Conservation (phyloP, 2,329 filamentous ascomycete genomes). For the Penicillium hordei region DNA sequence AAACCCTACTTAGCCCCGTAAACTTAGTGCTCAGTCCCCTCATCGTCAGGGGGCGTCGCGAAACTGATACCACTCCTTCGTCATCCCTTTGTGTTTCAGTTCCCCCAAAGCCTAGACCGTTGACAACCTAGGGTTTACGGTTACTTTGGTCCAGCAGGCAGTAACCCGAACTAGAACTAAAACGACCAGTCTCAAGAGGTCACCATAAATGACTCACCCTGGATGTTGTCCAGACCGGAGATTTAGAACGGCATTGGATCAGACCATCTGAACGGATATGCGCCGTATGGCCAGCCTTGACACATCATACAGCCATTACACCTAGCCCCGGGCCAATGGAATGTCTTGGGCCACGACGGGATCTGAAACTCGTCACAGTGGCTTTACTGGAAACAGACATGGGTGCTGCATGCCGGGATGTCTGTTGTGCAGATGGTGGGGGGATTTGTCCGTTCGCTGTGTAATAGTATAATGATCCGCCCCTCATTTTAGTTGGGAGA, state of each 20-base stretch:
- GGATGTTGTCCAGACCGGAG: not conserved
- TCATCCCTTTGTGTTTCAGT: slow-evolving; percentile 2
- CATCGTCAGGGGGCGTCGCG: not conserved
- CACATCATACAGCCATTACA: slow-evolving; percentile 4
- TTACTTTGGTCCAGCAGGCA: not conserved
- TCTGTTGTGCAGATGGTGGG: slow-evolving; percentile 12
- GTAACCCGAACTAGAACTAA: not conserved
- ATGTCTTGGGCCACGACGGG: not conserved
- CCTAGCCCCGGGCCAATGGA: not conserved
- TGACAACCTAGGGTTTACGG: not conserved
- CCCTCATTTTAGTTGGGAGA: not conserved
- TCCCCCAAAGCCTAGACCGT: not conserved
- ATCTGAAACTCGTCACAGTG: slow-evolving; percentile 10
- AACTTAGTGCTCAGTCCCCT: slow-evolving; percentile 10
- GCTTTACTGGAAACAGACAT: slow-evolving; percentile 1
- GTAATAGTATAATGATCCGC: not conserved
- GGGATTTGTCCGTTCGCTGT: not conserved
- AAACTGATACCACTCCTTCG: not conserved
- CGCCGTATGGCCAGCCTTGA: not conserved
- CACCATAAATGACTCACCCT: slow-evolving; percentile 7
- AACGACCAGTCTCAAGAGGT: not conserved
- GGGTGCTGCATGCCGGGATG: not conserved
- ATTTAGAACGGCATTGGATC: slow-evolving; percentile 1
- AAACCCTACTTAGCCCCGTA: slow-evolving; percentile 2
- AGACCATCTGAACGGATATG: slow-evolving; percentile 6